phyloP scores from a whole-genome alignment of 768 basidiomycete genomes.

The Agrocybe pediades region DNA sequence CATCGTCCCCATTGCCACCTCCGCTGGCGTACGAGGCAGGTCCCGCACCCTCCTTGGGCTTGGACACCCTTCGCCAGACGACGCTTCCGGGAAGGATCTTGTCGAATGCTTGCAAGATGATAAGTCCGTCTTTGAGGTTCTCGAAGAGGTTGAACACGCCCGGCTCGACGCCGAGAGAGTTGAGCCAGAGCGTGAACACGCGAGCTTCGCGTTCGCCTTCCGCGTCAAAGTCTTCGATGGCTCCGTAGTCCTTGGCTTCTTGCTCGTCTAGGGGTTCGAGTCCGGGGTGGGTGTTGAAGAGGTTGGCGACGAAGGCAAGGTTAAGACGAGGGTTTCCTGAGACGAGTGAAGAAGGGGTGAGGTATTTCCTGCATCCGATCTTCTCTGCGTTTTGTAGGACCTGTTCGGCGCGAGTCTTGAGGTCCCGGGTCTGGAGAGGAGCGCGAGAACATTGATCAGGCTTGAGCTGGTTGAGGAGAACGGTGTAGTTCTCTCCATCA shows the following conservation, averaged over 20 bases:
- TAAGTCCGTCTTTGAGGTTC: constrained; percentile 88
- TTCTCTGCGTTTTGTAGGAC: constrained; percentile 92
- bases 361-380: constrained; percentile 95
- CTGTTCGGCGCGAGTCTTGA: constrained; percentile 85
- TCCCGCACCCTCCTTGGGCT: constrained; percentile 73
- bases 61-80: constrained; percentile 94
- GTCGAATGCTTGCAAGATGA: constrained; percentile 96
- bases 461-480: constrained; percentile 94
- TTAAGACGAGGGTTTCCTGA: constrained; percentile 96
- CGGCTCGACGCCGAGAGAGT: constrained; percentile 95
- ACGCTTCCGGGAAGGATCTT: constrained; percentile 92
- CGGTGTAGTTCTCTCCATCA: constrained; percentile 97
- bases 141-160: constrained; percentile 96
- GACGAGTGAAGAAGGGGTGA: constrained; percentile 89
- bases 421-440: constrained; percentile 84
- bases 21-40: constrained; percentile 41
- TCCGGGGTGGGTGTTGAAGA: constrained; percentile 98
- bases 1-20: constrained; percentile 39
- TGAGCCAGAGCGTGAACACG: constrained; percentile 98
- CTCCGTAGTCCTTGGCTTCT: constrained; percentile 88
- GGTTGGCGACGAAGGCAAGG: constrained; percentile 96
- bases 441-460: constrained; percentile 90
- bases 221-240: constrained; percentile 96
- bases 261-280: constrained; percentile 93
- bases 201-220: constrained; percentile 98